Evolutionary conservation across 2,329 filamentous ascomycete genomes (phyloP).

Genomic region (Ascochyta clinopodiicola): DNA sequence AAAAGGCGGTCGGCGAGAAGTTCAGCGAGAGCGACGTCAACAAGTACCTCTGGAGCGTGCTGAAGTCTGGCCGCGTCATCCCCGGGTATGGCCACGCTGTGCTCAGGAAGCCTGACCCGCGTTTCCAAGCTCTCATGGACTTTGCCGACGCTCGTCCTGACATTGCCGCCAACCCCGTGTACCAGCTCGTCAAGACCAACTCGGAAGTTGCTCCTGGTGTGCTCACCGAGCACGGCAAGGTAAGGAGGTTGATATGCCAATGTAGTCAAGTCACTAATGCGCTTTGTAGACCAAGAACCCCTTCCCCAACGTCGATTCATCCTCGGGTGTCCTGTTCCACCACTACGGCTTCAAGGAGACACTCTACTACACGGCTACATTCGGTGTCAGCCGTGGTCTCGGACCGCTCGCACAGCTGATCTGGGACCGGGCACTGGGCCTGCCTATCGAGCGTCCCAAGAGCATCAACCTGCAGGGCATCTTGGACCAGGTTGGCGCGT

Average conservation of each 20-base stretch:
- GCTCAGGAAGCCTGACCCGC: constrained; percentile 93
- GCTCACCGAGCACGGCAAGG: constrained; percentile 91
- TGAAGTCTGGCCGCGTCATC: constrained; percentile 92
- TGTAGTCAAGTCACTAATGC: background rate
- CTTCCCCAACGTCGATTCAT: constrained; percentile 94
- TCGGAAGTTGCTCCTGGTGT: constrained; percentile 89
- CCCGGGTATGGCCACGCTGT: constrained; percentile 96
- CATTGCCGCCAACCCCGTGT: constrained; percentile 86
- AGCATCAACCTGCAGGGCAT: constrained; percentile 92
- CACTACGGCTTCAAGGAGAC: constrained; percentile 98
- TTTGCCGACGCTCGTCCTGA: constrained; percentile 85
- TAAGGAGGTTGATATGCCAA: constrained; percentile 32
- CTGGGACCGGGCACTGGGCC: constrained; percentile 91
- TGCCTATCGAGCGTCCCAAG: constrained; percentile 98
- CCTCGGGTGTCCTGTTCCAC: constrained; percentile 93
- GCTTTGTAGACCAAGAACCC: constrained; percentile 81
- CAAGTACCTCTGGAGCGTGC: constrained; percentile 88
- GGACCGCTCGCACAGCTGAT: constrained; percentile 93
- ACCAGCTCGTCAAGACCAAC: constrained; percentile 93
- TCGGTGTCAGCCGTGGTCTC: constrained; percentile 73
- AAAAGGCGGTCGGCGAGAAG: constrained; percentile 78
- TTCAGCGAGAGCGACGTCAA: constrained; percentile 84
- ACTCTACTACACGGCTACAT: constrained; percentile 84
- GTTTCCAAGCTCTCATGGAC: constrained; percentile 96
- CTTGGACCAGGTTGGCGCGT: constrained; percentile 63